Evolutionary conservation across 176 grass and related monocot genomes (phyloP), one percentile per base, ranked within the genome.

Genomic region (Musa itinerans): DNA sequence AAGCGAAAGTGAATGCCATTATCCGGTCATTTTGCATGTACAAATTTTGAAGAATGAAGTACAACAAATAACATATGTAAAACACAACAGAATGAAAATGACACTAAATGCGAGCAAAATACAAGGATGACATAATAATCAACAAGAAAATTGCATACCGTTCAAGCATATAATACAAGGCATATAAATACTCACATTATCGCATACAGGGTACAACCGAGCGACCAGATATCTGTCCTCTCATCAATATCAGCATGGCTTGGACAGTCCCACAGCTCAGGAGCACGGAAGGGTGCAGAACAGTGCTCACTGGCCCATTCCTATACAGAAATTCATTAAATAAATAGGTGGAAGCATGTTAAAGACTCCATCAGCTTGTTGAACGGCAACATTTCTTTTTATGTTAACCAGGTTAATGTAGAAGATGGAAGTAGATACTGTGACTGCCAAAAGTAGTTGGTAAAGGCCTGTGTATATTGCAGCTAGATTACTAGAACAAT

Each of bases 271-370:
- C 96, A 99, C 53, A 99, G 72, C 80, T 99, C 91, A 80, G 91
- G 96, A 53, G 96, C 91, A 55, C 96, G 89, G 78, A 86, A 99
- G 73, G 91, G 86, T 53, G 95, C 91, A 81, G 96, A 99, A 61
- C 96, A 99, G 78, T 99, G 91, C 81, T 99, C 96, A 72, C 85
- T 65, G 71, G 92, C 92, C 92, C 92, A 95, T 82, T 95, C 92
- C 92, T 95, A 72, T n/a, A 75, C 74, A 76, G 16, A 76, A 64
- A 77, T 53, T 56, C 34, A 83, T 24, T n/a, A 69, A 80, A 65
- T 9, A 53, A 27, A 52, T 2, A 49, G 23, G 15, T 19, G n/a
- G 19, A 26, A 21, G 4, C 10, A 63, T 52, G 3, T 52, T 23
- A 16, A 50, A 16, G 48, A 27, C 10, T 34, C 24, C 24, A 20